phyloP scores from a whole-genome alignment of 441 rosid species.

The Biscutella laevigata region DNA sequence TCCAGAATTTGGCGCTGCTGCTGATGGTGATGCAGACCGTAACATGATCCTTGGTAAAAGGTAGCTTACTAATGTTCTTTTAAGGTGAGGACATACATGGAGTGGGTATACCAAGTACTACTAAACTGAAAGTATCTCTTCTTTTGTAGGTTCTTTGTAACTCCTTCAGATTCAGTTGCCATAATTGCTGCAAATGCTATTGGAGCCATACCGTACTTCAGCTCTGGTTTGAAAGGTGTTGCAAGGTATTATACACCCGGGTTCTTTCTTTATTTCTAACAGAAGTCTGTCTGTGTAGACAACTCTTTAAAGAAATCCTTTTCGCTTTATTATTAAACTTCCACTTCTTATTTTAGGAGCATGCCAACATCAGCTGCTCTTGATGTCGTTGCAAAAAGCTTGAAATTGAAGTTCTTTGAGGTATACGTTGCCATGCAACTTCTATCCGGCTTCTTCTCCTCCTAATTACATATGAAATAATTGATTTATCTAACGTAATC shows the following conservation, averaged over 20 bases:
- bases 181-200: conserved; percentile 96
- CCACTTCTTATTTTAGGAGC: conserved; percentile 50
- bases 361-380: conserved; percentile 99
- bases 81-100: neutral
- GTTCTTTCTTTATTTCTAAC: neutral
- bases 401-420: conserved; percentile 92
- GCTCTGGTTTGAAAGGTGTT: conserved; percentile 91
- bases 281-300: neutral
- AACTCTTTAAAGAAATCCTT: neutral
- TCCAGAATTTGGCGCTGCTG: conserved; percentile 99
- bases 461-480: neutral
- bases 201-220: conserved; percentile 84
- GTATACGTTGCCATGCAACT: conserved; percentile 27
- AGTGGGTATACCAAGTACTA: neutral
- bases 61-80: conserved; percentile 26
- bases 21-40: conserved; percentile 99
- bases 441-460: neutral
- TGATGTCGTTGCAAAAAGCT: conserved; percentile 81
- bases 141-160: conserved; percentile 74
- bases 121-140: conserved; percentile 12
- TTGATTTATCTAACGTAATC: conserved; percentile 1
- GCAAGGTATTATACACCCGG: conserved; percentile 50
- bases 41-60: conserved; percentile 98
- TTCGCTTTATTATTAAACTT: neutral
- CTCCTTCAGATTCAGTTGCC: conserved; percentile 97